phyloP scores from a whole-genome alignment of 768 basidiomycete genomes.

The Pulveroboletus frians region DNA sequence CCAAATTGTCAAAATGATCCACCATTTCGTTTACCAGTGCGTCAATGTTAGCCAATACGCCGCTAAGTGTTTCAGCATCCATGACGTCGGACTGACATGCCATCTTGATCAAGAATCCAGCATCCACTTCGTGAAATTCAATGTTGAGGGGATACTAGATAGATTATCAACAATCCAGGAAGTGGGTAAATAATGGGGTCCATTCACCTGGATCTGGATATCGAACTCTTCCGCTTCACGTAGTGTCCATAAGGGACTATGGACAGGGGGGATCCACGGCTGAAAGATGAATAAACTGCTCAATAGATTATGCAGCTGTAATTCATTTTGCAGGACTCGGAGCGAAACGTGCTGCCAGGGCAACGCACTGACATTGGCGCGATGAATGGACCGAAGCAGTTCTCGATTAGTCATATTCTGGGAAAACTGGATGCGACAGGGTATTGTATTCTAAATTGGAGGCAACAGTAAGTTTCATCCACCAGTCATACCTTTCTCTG shows the following conservation, averaged over 20 bases:
- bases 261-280: conserved; percentile 13
- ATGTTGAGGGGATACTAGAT: conserved; percentile 41
- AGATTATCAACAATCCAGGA: background rate
- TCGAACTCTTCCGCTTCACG: conserved; percentile 12
- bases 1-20: conserved; percentile 15
- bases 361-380: conserved; percentile 35
- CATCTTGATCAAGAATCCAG: conserved; percentile 32
- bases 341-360: conserved; percentile 45
- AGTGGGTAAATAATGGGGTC: background rate
- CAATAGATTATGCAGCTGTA: conserved; percentile 32
- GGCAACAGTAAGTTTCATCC: background rate
- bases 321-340: conserved; percentile 35
- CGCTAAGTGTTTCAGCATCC: conserved; percentile 17
- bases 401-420: conserved; percentile 26
- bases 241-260: conserved; percentile 21
- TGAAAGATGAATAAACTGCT: conserved; percentile 45
- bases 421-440: conserved; percentile 36
- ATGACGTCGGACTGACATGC: conserved; percentile 33
- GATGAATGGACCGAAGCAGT: conserved; percentile 35
- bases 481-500: background rate
- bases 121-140: conserved; percentile 33
- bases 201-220: conserved; percentile 28
- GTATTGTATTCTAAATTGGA: conserved; percentile 40
- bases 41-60: conserved; percentile 16
- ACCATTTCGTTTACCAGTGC: conserved; percentile 18